phyloP scores from a whole-genome alignment of 345 rosid species.

The Carallia brachiata region DNA sequence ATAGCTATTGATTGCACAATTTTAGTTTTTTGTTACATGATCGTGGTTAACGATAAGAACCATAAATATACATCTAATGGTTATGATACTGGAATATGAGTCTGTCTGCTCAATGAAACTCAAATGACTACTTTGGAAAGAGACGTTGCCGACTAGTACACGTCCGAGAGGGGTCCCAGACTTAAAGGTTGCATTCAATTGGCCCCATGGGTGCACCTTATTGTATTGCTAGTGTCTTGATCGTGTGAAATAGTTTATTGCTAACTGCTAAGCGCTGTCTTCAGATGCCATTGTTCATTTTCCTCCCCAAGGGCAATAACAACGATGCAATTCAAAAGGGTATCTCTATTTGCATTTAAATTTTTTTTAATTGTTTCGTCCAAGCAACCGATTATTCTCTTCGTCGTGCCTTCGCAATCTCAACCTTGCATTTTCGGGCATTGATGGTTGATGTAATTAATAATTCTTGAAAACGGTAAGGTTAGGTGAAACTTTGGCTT shows the following conservation, averaged over 20 bases:
- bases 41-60: no score
- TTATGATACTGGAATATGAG: no score
- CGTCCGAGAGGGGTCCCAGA: neutral
- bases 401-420: neutral
- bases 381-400: neutral
- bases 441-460: no score
- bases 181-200: neutral
- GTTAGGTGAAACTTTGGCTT: neutral
- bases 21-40: no score
- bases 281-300: neutral
- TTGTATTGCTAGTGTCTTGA: neutral
- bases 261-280: no score
- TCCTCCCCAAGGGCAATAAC: neutral
- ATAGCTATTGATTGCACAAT: no score
- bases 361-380: no score
- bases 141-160: no score
- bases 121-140: neutral
- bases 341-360: no score
- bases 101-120: no score
- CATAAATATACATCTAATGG: no score
- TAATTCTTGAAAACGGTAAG: no score
- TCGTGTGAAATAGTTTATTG: neutral
- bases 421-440: neutral
- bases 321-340: neutral
- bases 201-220: neutral